Percentiles rank a stretch among this genome's conserved stretches.
Evolutionary conservation across 805 yeast species (phyloP).

Genomic region (Lachancea quebecensis): DNA sequence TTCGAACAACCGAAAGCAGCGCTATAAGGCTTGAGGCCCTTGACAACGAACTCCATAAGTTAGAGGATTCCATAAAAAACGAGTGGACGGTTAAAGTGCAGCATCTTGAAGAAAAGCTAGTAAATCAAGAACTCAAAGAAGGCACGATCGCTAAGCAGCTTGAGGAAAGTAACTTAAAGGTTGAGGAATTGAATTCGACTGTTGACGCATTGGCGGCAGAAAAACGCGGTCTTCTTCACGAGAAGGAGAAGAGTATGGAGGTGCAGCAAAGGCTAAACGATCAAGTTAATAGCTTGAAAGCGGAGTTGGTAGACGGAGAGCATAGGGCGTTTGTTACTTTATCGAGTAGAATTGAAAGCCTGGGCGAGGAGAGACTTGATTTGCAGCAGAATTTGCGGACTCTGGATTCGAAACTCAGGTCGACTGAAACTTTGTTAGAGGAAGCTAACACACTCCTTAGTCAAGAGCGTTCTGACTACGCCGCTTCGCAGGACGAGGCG

Average conservation of each 20-base stretch:
- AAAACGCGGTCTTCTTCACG: constrained; percentile 1
- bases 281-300: constrained; percentile 1
- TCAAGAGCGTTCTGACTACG: neutral
- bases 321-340: constrained; percentile 1
- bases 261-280: neutral
- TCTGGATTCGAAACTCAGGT: neutral
- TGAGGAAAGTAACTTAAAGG: neutral
- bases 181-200: neutral
- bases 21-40: neutral
- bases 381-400: neutral
- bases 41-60: neutral
- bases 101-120: constrained; percentile 3
- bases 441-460: constrained; percentile 1
- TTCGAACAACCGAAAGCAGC: neutral
- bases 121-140: neutral
- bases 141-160: neutral
- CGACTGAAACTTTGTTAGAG: neutral
- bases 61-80: neutral
- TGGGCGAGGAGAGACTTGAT: neutral
- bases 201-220: neutral
- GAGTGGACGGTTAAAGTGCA: constrained; percentile 4
- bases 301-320: constrained; percentile 5
- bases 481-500: constrained; percentile 5
- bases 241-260: neutral
- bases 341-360: neutral